These are phyloP conservation scores for Ilyonectria sp. DNA, from an alignment of 2,329 filamentous ascomycete species.

Conservation along the genomic window DNA sequence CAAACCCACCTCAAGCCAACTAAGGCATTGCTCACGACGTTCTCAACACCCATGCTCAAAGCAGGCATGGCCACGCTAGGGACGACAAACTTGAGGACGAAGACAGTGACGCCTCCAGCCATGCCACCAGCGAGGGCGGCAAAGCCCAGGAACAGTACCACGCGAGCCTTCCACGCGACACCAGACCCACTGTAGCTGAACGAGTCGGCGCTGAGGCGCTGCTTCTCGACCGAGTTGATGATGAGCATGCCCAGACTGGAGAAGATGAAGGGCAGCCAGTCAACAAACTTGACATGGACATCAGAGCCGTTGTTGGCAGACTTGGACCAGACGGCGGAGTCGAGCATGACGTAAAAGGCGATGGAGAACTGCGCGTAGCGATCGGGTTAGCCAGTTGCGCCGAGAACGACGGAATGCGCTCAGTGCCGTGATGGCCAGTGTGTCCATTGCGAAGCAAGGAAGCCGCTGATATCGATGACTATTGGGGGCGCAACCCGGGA, in stretches of 20 bases:
- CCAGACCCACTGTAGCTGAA: constrained; percentile 75
- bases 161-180: constrained; percentile 78
- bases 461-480: neutral
- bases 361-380: constrained; percentile 68
- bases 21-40: constrained; percentile 75
- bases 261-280: constrained; percentile 80
- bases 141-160: constrained; percentile 78
- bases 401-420: constrained; percentile 4
- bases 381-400: constrained; percentile 34
- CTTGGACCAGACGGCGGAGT: constrained; percentile 78
- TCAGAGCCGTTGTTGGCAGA: constrained; percentile 71
- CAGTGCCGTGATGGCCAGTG: neutral
- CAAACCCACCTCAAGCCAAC: constrained; percentile 71
- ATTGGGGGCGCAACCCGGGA: constrained; percentile 3
- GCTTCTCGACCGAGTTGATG: constrained; percentile 80
- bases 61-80: constrained; percentile 71
- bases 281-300: constrained; percentile 75
- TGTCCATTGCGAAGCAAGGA: neutral
- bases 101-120: constrained; percentile 78
- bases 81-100: constrained; percentile 77
- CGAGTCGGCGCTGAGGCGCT: constrained; percentile 74
- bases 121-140: constrained; percentile 76
- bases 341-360: constrained; percentile 79
- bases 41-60: constrained; percentile 76
- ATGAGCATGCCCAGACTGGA: constrained; percentile 78